A percentile compares a stretch with the other conserved stretches of the same genome.
These are phyloP conservation scores for Pichia sp. DNA, from an alignment of 1,139 yeast species.

Conservation along the genomic window DNA sequence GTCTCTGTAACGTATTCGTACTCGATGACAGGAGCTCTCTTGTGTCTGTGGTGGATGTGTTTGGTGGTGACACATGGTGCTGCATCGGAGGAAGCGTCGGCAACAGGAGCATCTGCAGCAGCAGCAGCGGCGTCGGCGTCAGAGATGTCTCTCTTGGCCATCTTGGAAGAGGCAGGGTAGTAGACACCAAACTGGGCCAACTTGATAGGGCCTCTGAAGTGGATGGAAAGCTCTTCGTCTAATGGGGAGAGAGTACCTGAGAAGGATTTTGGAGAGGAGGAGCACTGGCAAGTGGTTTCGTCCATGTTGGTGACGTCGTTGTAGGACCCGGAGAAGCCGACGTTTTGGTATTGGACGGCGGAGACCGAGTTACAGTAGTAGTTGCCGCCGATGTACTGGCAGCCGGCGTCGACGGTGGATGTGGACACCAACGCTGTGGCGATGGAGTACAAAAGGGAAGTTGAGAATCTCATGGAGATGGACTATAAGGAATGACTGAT, in stretches of 20 bases:
- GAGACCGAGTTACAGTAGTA: slow-evolving; percentile 72
- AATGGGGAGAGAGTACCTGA: slow-evolving; percentile 78
- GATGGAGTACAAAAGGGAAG: slow-evolving; percentile 32
- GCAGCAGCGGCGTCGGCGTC: neutral
- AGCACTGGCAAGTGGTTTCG: slow-evolving; percentile 58
- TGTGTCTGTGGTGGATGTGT: slow-evolving; percentile 34
- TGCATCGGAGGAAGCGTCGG: too few species aligned
- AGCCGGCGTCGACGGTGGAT: slow-evolving; percentile 35
- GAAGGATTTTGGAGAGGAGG: slow-evolving; percentile 48
- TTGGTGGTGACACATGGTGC: slow-evolving; percentile 29
- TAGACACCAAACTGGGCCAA: slow-evolving; percentile 78
- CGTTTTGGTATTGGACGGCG: slow-evolving; percentile 63
- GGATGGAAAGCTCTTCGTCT: slow-evolving; percentile 85
- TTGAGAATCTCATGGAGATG: slow-evolving; percentile 25
- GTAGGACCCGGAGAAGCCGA: slow-evolving; percentile 82
- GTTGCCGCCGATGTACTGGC: slow-evolving; percentile 59
- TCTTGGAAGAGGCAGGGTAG: slow-evolving; percentile 41
- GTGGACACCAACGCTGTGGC: slow-evolving; percentile 30
- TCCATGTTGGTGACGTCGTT: slow-evolving; percentile 68
- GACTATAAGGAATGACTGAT: neutral
- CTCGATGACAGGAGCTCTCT: slow-evolving; percentile 51
- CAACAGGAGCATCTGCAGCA: too few species aligned
- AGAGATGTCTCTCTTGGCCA: slow-evolving; percentile 31
- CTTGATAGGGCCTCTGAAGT: slow-evolving; percentile 88
- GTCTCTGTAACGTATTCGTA: slow-evolving; percentile 72